Evolutionary conservation across 1,284 basidiomycete genomes (phyloP), one percentile per base, ranked within the genome.

Genomic region (Grifola frondosa): DNA sequence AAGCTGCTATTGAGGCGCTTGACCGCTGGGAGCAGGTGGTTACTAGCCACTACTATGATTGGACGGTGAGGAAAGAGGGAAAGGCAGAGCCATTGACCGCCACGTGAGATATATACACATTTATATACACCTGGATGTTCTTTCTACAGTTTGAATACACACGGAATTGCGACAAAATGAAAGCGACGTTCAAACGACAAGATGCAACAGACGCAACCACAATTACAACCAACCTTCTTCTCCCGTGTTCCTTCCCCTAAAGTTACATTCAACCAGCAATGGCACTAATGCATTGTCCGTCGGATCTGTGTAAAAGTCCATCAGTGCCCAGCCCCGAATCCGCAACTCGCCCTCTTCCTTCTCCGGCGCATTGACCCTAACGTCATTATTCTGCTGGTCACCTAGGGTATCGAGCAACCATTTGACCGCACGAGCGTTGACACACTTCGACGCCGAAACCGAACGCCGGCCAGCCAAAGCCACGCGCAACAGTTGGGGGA

Each of bases 381-480:
- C 43, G 10, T 25, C 46, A 20, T 30, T 40, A 19, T 46, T 43
- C 16, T 48, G 40, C 26, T 50, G 44, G 24, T 55, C 37, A 32
- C 66, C 61, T 19, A 85, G 60, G 44, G 66, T 57, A 36, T 75
- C 70, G 32, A 91, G 58, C n/a, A 93, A 55, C 84, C 88, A 92
- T 44, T 66, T 67, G 1, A 75, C 80, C 1, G 91, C 64, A 17
- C 84, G 73, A n/a, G 71, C 71, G 58, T 96, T 95, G 32, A 92
- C 81, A 3, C 92, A n/a, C 91, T 58, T 89, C 81, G 17, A 92
- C 68, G 3, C 91, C 91, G 8, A 93, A 58, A 6, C 82, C 81
- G 64, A 74, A 71, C 17, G 70, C 67, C 0, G 89, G 88, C 78
- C 80, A 91, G 19, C 91, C 89, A 52, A 91, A 80, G 1, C 91